Base-by-base conservation (phyloP, 345 rosid genomes). In the Sonneratia alba region DNA sequence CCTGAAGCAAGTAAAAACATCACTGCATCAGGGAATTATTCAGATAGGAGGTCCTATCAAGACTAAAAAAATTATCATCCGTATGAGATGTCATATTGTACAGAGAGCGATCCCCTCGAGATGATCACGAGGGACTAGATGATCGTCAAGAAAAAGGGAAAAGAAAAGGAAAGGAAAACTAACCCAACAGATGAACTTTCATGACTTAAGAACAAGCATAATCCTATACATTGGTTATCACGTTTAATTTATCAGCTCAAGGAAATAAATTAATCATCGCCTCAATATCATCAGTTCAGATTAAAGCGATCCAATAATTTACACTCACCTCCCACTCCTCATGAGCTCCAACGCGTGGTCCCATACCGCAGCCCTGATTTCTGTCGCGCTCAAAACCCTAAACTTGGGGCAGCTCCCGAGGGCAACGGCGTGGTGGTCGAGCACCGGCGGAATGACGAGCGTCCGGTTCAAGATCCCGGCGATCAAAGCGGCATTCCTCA, bases 351-450 rank as follows among this genome's bases (percentile, higher is more conserved):
- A 66, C 7, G 79, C 69, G 76, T 88, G 92, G 68, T 89, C 74
- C 97, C 97, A 95, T 77, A 87, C 92, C 0, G 92, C 78, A 70
- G 79, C 1, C 42, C 96, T 82, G 19, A 92, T 85, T 76, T 84
- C 87, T 22, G 72, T 79, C 9, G 97, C 83, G 16, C 11, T 77
- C 67, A 67, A 77, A 73, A 95, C 94, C 88, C 99, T 87, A 74
- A 95, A 90, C 79, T 92, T 95, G 3, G 99, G 97, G 81, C 99
- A 95, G 75, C 97, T 95, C 7, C 97, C 99, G 12, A 95, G 96
- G 72, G 85, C 94, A 19, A 95, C 86, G 2, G 97, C 99, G 68
- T 95, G 97, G 82, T 95, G 97, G 79, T 90, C 91, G 4, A 95
- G 90, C 51, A 95, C 75, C 48, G 99, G 99, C 72, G 97, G 97